Evolutionary conservation across 2,329 filamentous ascomycete genomes (phyloP), one percentile per base, ranked within the genome.

Genomic region (Aureobasidium sp.): DNA sequence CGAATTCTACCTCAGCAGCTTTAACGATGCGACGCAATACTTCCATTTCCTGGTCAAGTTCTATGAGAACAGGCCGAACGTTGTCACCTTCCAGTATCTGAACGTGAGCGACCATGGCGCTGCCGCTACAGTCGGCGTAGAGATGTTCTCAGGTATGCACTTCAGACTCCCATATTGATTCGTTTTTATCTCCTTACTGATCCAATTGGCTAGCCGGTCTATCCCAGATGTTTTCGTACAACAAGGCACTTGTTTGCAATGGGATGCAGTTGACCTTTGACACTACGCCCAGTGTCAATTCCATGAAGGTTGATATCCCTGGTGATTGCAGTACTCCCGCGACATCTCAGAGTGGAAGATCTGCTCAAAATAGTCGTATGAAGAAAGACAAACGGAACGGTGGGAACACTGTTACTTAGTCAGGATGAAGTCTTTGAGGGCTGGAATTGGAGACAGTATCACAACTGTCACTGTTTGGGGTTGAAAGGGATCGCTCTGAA

Each of bases 21-120:
- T 61, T 53, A 9, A 21, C 37, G 51, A 59, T 13, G 14, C 37
- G 6, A 32, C 25, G 1, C 42, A 63, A 25, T 67, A 66, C 54
- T 67, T 66, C 21, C 67, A 68, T 34, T 67, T 66, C 61, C 42
- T 65, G 53, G 27, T 57, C 27, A 36, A 47, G 7, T 57, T 57
- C n/a, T 36, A 14, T 9, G 53, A 57, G 1, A 47, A 60, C 16
- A 53, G 41, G 13, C 61, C 64, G 0, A 62, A 62, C 27, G 34
- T 49, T 3, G 42, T 62, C 8, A 61, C 45, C 10, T 62, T 58
- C 29, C 45, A 63, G 30, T 67, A 67, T 44, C 47, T 63, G 5
- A 60, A 66, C 27, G 57, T 66, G 2, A 62, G 48, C 27, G 63
- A 64, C n/a, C 9, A 29, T n/a, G 64, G 64, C 3, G 25, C 11